These are phyloP conservation scores for Leccinum aurantiacum DNA, from an alignment of 768 basidiomycete species.

Conservation along the genomic window DNA sequence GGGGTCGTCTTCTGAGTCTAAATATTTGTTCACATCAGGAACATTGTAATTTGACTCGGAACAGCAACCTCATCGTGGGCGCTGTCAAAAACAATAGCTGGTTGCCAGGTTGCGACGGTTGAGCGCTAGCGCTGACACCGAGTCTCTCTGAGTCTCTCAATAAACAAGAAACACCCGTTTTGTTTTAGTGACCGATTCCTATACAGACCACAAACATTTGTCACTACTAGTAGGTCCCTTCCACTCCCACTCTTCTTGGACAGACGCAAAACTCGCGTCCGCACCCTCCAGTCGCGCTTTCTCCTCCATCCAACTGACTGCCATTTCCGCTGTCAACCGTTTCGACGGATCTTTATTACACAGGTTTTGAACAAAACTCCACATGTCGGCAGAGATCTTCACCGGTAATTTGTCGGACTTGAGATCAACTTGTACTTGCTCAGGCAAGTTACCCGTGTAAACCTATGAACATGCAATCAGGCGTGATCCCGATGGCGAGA, in stretches of 20 bases:
- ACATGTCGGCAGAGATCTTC: slow-evolving; percentile 24
- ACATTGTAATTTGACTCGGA: neutral
- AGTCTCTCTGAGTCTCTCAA: too few relatives aligned
- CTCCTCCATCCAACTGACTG: slow-evolving; percentile 26
- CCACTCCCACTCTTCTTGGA: slow-evolving; percentile 24
- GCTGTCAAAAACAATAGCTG: neutral
- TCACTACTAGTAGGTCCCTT: neutral
- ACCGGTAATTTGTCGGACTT: slow-evolving; percentile 6
- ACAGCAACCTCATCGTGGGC: neutral
- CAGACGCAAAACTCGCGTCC: slow-evolving; percentile 2
- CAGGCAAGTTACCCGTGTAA: slow-evolving; percentile 11
- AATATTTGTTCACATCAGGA: too few relatives aligned
- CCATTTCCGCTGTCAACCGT: slow-evolving; percentile 27
- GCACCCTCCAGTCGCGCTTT: slow-evolving; percentile 13
- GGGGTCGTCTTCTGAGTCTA: too few relatives aligned
- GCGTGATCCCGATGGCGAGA: neutral
- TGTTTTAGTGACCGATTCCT: too few relatives aligned
- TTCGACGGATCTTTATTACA: slow-evolving; percentile 18
- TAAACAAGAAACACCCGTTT: too few relatives aligned
- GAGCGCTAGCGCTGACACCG: neutral
- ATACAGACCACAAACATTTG: slow-evolving; percentile 15
- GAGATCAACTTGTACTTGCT: neutral
- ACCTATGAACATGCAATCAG: slow-evolving; percentile 8
- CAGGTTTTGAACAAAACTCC: slow-evolving; percentile 33
- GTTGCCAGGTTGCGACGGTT: too few relatives aligned